Evolutionary conservation across 768 basidiomycete species (phyloP).

Genomic region (Cystoderma amianthinum): DNA sequence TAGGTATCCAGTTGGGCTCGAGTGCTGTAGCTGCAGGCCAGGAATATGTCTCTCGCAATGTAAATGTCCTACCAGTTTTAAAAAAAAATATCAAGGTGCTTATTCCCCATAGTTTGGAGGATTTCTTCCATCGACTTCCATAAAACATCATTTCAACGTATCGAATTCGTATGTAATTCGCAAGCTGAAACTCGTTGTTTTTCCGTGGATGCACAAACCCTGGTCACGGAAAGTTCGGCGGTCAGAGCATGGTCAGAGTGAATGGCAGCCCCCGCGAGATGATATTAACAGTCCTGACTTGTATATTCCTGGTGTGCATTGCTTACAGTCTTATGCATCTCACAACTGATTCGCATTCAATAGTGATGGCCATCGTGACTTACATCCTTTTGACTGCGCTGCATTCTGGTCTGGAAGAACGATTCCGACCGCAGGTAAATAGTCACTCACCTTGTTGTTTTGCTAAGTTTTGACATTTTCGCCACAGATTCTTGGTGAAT

Average conservation of each 20-base stretch:
- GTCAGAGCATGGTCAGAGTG: conserved; percentile 58
- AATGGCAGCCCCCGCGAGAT: conserved; percentile 86
- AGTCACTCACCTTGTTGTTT: background rate
- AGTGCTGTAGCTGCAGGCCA: conserved; percentile 91
- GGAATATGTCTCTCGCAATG: conserved; percentile 93
- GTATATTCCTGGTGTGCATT: conserved; percentile 77
- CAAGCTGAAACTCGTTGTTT: conserved; percentile 84
- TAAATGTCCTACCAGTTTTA: no score
- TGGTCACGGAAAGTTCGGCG: conserved; percentile 71
- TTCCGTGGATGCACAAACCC: conserved; percentile 90
- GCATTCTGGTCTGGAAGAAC: conserved; percentile 72
- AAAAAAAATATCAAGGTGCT: no score
- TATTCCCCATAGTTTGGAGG: conserved; percentile 58
- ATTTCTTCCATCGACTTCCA: conserved; percentile 63
- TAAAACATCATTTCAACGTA: conserved; percentile 94
- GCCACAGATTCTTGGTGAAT: conserved; percentile 67
- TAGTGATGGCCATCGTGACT: conserved; percentile 94
- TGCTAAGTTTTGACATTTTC: background rate
- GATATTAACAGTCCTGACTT: conserved; percentile 96
- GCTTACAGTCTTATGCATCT: background rate
- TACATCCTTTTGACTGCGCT: conserved; percentile 89
- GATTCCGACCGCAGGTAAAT: conserved; percentile 70
- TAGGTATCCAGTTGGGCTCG: conserved; percentile 93
- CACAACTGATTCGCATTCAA: background rate
- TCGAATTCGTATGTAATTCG: conserved; percentile 92